Evolutionary conservation across 225 moss, liverwort and hornwort species (phyloP), one percentile per base, ranked within the genome.

Genomic region (Thuidium tamariscinum): DNA sequence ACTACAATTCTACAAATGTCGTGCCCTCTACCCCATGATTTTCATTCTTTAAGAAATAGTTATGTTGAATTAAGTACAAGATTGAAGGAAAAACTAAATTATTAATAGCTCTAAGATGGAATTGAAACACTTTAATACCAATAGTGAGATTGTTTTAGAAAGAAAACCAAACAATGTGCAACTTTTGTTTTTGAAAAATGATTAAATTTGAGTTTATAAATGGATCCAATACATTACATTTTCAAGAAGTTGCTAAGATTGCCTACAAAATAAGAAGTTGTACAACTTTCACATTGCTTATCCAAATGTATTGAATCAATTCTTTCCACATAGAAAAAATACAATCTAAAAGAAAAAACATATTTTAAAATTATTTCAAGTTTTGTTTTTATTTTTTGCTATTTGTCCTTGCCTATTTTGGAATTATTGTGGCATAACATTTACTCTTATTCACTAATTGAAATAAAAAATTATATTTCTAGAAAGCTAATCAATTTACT

Each of bases 11-110:
- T n/a, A n/a, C n/a, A 4, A 0, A 12, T 12, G 3, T 11, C 13
- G 12, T 13, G 13, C 49, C 49, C 26, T 59, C 3, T 2, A 8
- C 39, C 27, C 0, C 0, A 0, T 29, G 16, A 71, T 9, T 71
- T 42, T 71, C 17, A 29, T 29, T 71, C 3, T 44, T 16, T 71
- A 27, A 27, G 3, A 16, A 70, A 27, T 27, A 27, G 1, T 27
- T 71, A 44, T 3, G 16, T 44, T 44, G 9, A 42, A 71, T 5
- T 44, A 71, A 6, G 1, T 29, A 26, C 2, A 8, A 26, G 3
- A 44, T 27, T 3, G 44, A 42, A 70, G 14, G 25, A 26, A 26
- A 69, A 26, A 14, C 1, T 26, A 39, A 37, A 13, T 14, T 68
- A 8, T 41, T 41, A 0, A 25, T 26, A 8, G 8, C 8, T 70